phyloP scores from a whole-genome alignment of 176 grass and related monocot species.

The Puccinellia tenuiflora region DNA sequence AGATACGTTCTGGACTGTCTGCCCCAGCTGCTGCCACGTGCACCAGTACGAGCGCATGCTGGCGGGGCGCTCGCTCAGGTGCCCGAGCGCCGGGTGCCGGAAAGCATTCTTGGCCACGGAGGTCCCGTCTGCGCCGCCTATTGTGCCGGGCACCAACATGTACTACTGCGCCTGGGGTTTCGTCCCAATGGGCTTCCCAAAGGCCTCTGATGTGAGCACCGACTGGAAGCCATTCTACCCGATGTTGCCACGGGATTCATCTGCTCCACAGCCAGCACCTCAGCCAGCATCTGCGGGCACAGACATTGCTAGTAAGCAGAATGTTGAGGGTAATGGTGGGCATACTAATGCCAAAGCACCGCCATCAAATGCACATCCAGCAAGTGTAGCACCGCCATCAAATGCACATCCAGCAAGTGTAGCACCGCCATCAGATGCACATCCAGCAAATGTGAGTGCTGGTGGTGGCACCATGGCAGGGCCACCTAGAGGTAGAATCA shows the following conservation, averaged over 20 bases:
- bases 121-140: slow-evolving; percentile 58
- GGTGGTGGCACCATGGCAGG: neutral
- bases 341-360: slow-evolving; percentile 14
- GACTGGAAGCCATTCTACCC: slow-evolving; percentile 83
- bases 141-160: slow-evolving; percentile 82
- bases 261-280: slow-evolving; percentile 23
- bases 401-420: too few species aligned
- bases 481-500: slow-evolving; percentile 40
- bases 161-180: slow-evolving; percentile 95
- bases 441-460: neutral
- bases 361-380: slow-evolving; percentile 12
- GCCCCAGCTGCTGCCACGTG: slow-evolving; percentile 72
- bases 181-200: slow-evolving; percentile 79
- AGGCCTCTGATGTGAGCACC: slow-evolving; percentile 48
- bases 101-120: slow-evolving; percentile 59
- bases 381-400: slow-evolving; percentile 14
- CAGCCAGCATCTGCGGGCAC: neutral
- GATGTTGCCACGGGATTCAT: slow-evolving; percentile 34
- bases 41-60: slow-evolving; percentile 64
- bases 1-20: slow-evolving; percentile 82
- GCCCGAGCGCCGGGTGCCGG: slow-evolving; percentile 57
- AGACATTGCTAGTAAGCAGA: slow-evolving; percentile 12
- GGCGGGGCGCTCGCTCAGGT: slow-evolving; percentile 60
- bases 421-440: slow-evolving; percentile 12
- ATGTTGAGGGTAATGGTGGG: slow-evolving; percentile 2